Evolutionary conservation across 495 filamentous ascomycete genomes (phyloP).

Genomic region (Parachaetomium inaequale): DNA sequence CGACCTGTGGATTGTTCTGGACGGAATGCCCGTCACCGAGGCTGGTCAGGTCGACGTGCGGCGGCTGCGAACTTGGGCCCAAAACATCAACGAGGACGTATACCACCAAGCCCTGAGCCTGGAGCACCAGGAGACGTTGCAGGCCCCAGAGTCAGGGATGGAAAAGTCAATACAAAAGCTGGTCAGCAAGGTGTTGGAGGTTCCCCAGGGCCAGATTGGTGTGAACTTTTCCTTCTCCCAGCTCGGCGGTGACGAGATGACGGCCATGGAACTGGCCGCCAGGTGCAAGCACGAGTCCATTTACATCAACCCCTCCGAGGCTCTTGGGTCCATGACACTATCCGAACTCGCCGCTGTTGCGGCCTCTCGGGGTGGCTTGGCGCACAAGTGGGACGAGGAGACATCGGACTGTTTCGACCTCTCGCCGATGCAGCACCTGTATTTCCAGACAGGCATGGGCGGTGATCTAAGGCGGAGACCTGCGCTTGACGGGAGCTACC

Average conservation of each 20-base stretch:
- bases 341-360: conserved; percentile 39
- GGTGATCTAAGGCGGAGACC: conserved; percentile 34
- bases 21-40: conserved; percentile 43
- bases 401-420: conserved; percentile 56
- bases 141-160: conserved; percentile 34
- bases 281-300: conserved; percentile 42
- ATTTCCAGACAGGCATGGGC: conserved; percentile 55
- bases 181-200: conserved; percentile 37
- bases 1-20: conserved; percentile 42
- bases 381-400: conserved; percentile 36
- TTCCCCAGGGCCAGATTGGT: conserved; percentile 38
- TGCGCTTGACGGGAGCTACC: conserved; percentile 53
- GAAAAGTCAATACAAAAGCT: conserved; percentile 40
- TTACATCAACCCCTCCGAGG: conserved; percentile 31
- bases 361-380: conserved; percentile 30
- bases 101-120: conserved; percentile 42
- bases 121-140: conserved; percentile 35
- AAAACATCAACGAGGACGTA: conserved; percentile 46
- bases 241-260: conserved; percentile 45
- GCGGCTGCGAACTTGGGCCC: conserved; percentile 46
- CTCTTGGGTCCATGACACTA: conserved; percentile 29
- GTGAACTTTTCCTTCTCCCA: conserved; percentile 43
- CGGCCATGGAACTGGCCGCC: conserved; percentile 38
- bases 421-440: conserved; percentile 68
- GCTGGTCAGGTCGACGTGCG: conserved; percentile 40